Conservation (phyloP, 2,329 filamentous ascomycete genomes). For the Cordyceps militaris region DNA sequence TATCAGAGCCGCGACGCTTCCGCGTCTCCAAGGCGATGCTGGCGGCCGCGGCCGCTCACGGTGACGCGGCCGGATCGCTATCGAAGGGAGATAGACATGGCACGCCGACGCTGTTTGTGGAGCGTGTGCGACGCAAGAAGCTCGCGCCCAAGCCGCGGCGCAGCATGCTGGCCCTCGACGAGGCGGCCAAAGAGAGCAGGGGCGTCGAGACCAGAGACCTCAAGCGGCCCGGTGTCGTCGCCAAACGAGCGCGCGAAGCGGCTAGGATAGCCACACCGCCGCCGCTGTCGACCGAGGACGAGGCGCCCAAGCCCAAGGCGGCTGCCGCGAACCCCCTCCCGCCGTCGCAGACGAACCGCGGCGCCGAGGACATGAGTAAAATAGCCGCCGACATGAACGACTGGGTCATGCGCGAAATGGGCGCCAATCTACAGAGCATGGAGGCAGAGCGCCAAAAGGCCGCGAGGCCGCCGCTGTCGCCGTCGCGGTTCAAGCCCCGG, state of each 20-base stretch:
- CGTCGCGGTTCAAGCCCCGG: slow-evolving; percentile 44
- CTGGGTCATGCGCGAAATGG: slow-evolving; percentile 53
- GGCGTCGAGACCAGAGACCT: slow-evolving; percentile 21
- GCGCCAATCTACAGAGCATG: slow-evolving; percentile 42
- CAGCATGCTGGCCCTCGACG: slow-evolving; percentile 15
- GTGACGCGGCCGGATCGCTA: slow-evolving; percentile 21
- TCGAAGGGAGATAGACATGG: slow-evolving; percentile 36
- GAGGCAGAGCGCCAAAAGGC: slow-evolving; percentile 33
- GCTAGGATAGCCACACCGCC: neutral
- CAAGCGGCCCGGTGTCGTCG: slow-evolving; percentile 28
- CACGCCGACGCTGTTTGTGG: slow-evolving; percentile 46
- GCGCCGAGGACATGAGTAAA: slow-evolving; percentile 39
- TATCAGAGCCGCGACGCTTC: slow-evolving; percentile 42
- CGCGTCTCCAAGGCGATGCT: slow-evolving; percentile 46
- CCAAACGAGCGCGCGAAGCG: slow-evolving; percentile 19
- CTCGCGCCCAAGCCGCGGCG: slow-evolving; percentile 16
- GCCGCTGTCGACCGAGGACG: neutral
- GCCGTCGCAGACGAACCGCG: slow-evolving; percentile 24
- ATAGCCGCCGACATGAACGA: slow-evolving; percentile 49
- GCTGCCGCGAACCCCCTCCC: slow-evolving; percentile 25
- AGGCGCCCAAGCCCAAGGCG: neutral
- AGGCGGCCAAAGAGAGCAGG: neutral
- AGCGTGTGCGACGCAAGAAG: slow-evolving; percentile 39
- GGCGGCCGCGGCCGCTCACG: slow-evolving; percentile 22
- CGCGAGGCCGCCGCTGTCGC: slow-evolving; percentile 3